phyloP scores from a whole-genome alignment of 306 rosid species.

The Gastrolobium bilobum region DNA sequence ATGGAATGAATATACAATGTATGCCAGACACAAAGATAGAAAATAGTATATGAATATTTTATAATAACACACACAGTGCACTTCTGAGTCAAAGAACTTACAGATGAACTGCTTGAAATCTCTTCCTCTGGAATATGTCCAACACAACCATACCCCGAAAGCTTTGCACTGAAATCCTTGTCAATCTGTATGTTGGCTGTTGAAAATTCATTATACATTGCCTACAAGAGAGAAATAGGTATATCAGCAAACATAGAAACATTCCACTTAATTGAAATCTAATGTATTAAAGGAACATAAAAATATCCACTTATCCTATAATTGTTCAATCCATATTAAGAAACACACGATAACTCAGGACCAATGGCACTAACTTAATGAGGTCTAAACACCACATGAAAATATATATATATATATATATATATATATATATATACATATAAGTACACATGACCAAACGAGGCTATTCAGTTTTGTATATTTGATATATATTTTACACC shows the following conservation, averaged over 20 bases:
- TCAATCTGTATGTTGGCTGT: slow-evolving; percentile 85
- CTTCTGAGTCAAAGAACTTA: slow-evolving; percentile 51
- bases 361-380: not conserved
- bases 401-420: too few species aligned
- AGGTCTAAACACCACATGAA: slow-evolving; percentile 19
- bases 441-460: not conserved
- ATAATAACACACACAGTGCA: slow-evolving; percentile 6
- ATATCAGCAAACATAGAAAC: slow-evolving; percentile 48
- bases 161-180: slow-evolving; percentile 92
- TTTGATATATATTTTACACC: not conserved
- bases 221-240: slow-evolving; percentile 61
- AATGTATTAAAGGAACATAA: slow-evolving; percentile 33
- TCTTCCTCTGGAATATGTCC: slow-evolving; percentile 70
- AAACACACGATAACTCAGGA: slow-evolving; percentile 28
- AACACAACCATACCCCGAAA: slow-evolving; percentile 93
- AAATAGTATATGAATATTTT: slow-evolving; percentile 1
- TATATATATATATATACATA: too few species aligned
- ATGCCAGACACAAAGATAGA: not conserved
- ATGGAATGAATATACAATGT: not conserved
- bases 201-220: slow-evolving; percentile 92
- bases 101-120: slow-evolving; percentile 64
- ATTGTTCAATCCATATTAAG: slow-evolving; percentile 25
- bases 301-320: not conserved
- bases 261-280: slow-evolving; percentile 11
- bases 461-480: slow-evolving; percentile 24